Evolutionary conservation across 495 filamentous ascomycete genomes (phyloP), one percentile per base, ranked within the genome.

Genomic region (Lasiosphaeria ovina): DNA sequence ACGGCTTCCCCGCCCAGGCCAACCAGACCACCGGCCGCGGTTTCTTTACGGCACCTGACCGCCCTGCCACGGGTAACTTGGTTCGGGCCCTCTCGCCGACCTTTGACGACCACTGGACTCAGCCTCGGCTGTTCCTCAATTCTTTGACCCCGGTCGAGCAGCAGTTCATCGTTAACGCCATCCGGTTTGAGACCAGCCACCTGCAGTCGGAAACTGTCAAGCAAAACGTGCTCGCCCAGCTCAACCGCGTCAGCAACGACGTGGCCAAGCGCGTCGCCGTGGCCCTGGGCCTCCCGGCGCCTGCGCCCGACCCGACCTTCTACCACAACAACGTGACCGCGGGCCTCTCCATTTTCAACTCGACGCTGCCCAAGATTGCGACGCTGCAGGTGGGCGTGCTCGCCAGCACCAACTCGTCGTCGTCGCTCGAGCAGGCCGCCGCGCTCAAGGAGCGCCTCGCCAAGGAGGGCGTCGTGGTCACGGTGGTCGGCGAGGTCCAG

Each of bases 121-220:
- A 93, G 66, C 83, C 88, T 0, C 83, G 89, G 3, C 79, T 92
- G 7, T 89, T 92, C 75, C 91, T 81, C 80, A 90, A 91, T 81
- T 91, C 88, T 0, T 81, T 93, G 49, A 69, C 81, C 6, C 77
- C 82, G 7, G 81, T 83, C 0, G 89, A 92, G 66, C 83, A 91
- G 69, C 89, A 93, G 68, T 87, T 91, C 71, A 69, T 91, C 58
- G 79, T 93, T 72, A 88, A 93, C 73, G 89, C 87, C 1, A 84
- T 91, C 59, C 87, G 89, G 34, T 93, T 92, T 72, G 89, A 93
- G 70, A 75, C 79, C 6, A 79, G 83, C 7, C 81, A 88, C 44
- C 61, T 91, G 47, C 71, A 78, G 57, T 87, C 81, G 52, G 50
- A 64, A 1, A 63, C 75, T 32, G 87, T 92, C 14, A 81, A 79